Evolutionary conservation across 345 rosid species (phyloP), one percentile per base, ranked within the genome.

Genomic region (Corchorus olitorius): DNA sequence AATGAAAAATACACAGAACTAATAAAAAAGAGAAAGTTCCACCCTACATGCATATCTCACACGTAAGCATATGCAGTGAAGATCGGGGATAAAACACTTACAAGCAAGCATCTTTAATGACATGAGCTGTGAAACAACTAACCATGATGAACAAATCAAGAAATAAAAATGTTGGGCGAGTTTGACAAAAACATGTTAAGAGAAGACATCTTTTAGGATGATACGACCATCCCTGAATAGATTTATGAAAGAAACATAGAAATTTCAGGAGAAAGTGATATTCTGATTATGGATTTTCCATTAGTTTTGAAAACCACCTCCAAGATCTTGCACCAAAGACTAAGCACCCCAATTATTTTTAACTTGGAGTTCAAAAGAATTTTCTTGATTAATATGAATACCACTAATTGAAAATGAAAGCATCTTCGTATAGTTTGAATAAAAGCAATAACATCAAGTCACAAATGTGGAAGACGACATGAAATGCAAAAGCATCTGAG

Each of bases 1-100:
- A 60, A 33, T 6, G 41, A 13, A 1, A 61, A 61, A 33, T 61
- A 3, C 39, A 61, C 39, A 60, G n/a, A 33, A 8, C n/a, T 41
- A 61, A 61, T 1, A 61, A 61, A 61, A 61, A 33, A 61, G 41
- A 61, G n/a, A 60, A 27, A 61, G 71, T 48, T 62, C 43, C 14
- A 62, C 2, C 19, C 45, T n/a, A 39, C 43, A 39, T 39, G 43
- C 43, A 59, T 60, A 27, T 60, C 17, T 60, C 17, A 33, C 65
- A 27, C 12, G 41, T 27, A 60, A 33, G 39, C 65, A 61, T 5
- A 33, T 61, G 37, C 16, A 60, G 43, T 61, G n/a, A 61, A 61
- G n/a, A 61, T 61, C n/a, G 33, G 9, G n/a, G 33, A 61, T 33
- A 14, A 4, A 33, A 13, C 65, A 61, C 9, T 61, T 61, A 12